Conservation (phyloP, 2,329 filamentous ascomycete species). For the Clonostachys byssicola region DNA sequence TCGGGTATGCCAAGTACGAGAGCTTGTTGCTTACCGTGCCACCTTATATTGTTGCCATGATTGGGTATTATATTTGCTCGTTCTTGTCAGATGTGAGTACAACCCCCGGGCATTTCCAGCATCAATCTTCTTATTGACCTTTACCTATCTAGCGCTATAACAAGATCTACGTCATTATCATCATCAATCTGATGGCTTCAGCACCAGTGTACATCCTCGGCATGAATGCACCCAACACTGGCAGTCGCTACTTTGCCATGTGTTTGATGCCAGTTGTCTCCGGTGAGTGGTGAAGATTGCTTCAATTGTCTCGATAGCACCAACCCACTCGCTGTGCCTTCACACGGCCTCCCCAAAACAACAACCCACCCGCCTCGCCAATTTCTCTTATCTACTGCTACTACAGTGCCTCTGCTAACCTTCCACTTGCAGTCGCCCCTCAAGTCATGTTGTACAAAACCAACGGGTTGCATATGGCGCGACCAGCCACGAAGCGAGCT, state of each 20-base stretch:
- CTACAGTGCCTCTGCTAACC: constrained; percentile 26
- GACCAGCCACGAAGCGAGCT: constrained; percentile 33
- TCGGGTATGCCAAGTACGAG: constrained; percentile 9
- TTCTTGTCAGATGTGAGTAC: background rate
- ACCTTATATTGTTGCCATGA: constrained; percentile 12
- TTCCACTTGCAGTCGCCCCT: constrained; percentile 20
- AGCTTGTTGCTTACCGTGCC: constrained; percentile 13
- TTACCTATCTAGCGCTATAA: background rate
- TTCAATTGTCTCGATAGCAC: background rate
- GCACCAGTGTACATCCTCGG: background rate
- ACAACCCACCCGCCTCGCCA: background rate
- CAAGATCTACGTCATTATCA: background rate
- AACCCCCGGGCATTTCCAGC: background rate
- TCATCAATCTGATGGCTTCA: background rate
- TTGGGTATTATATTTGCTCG: constrained; percentile 5
- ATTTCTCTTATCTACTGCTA: background rate
- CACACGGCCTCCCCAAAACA: background rate
- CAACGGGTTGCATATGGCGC: constrained; percentile 31
- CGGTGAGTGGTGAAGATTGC: background rate
- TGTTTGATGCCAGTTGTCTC: background rate
- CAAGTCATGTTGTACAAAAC: constrained; percentile 35
- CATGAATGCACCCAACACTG: background rate
- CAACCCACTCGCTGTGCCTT: background rate
- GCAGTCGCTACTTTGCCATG: background rate
- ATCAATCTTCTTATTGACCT: background rate